Base-by-base conservation (phyloP, 805 yeast species). In the Wickerhamomyces bovis region DNA sequence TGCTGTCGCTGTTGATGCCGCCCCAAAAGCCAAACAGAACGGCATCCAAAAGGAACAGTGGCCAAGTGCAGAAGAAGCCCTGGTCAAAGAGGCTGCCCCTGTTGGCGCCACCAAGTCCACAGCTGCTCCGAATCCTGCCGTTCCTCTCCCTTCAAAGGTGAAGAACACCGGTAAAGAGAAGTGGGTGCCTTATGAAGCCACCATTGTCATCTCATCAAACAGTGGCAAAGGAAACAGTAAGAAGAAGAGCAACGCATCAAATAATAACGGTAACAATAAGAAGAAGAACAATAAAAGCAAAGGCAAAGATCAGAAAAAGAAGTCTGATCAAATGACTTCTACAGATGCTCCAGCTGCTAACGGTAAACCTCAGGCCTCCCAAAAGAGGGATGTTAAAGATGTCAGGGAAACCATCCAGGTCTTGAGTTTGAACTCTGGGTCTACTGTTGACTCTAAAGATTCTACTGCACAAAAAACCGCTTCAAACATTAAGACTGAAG, bases 111-210 rank as follows among this genome's bases (percentile, higher is more conserved):
- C 43, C 6, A 44, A 42, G 23, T 31, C 39, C 21, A 40, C 39
- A 13, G 15, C 12, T 9, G 28, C 39, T 26, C 39, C 46, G 26
- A 44, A 45, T 21, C 39, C 38, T n/a, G 16, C 36, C 3, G 23
- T 47, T n/a, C 15, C 43, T 13, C 22, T 28, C 2, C 21, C 45
- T 18, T 44, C 55, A 35, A 57, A 46, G 36, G 55, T 46, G 15
- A 57, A 56, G 45, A 44, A 53, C 16, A 50, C 56, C 18, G 62
- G 62, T 6, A 80, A 78, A 57, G 84, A 78, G 53, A 84, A 83
- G 57, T 82, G 88, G 88, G 72, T 81, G 31, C 87, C 87, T 16
- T 77, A 73, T 57, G 73, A 78, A 50, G 85, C 80, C 36, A 45
- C 41, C 19, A 41, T 28, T 22, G 45, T 39, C 35, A 46, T 30